These are phyloP conservation scores for Ilex paraguariensis DNA, from an alignment of 305 asterid genomes.

Conservation along the genomic window DNA sequence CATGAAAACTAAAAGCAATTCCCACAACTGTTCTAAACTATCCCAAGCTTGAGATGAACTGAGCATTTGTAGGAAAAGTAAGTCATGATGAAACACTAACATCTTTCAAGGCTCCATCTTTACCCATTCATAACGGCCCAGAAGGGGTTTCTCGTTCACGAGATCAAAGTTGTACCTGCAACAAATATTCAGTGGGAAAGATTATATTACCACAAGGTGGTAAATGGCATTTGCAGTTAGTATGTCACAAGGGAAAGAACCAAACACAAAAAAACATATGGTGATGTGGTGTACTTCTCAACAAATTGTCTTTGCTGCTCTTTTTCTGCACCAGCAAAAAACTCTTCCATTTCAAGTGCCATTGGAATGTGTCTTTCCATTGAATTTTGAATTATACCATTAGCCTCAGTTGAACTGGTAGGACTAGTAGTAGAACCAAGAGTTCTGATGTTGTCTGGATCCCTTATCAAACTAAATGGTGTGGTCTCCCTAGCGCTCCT, in stretches of 20 bases:
- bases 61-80: not conserved
- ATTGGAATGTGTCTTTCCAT: conserved; percentile 12
- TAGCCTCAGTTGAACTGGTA: conserved; percentile 2
- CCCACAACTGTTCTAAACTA: conserved; percentile 1
- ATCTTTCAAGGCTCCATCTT: conserved; percentile 16
- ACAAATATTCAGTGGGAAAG: not conserved
- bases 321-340: conserved; percentile 18
- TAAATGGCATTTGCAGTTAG: not conserved
- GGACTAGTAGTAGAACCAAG: conserved; percentile 26
- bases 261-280: not conserved
- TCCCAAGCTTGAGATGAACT: conserved; percentile 9
- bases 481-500: conserved; percentile 37
- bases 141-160: conserved; percentile 28
- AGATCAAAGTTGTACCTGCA: conserved; percentile 41
- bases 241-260: not conserved
- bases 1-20: conserved; percentile 6
- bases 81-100: conserved; percentile 6
- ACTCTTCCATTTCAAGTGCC: conserved; percentile 18
- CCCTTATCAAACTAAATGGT: conserved; percentile 29
- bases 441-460: conserved; percentile 20
- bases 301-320: conserved; percentile 20
- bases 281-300: conserved; percentile 18
- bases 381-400: conserved; percentile 7
- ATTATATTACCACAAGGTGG: too few species aligned
- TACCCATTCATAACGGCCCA: conserved; percentile 32